Base-by-base conservation (phyloP, 169 alveolate genomes). In the Eimeria sp. region DNA sequence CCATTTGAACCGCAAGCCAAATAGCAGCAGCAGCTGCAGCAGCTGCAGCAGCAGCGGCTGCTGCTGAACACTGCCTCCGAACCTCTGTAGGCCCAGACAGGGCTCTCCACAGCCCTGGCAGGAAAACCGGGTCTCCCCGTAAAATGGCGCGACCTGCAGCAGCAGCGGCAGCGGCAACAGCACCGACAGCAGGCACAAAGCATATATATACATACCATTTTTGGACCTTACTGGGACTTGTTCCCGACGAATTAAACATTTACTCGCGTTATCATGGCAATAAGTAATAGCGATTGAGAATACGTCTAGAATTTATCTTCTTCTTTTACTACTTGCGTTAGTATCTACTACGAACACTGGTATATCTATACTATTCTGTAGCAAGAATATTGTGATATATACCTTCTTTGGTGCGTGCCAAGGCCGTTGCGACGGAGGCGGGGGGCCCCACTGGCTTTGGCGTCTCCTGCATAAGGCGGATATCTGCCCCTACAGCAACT, bases 131-230 rank as follows among this genome's bases (percentile, higher is more conserved):
- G 47, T 72, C 49, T 40, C 49, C 82, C 0, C 82, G 82, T 40
- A 72, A 40, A 27, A 72, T 40, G 49, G 49, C 14, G 45, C 82
- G 82, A 22, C 82, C 82, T 72, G 82, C 82, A 72, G 82, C 49
- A 27, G 54, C 45, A 40, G n/a, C 82, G 10, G 54, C 82, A 72
- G 54, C 54, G 13, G 47, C 82, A 72, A 4, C 47, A n/a, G 70
- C n/a, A 61, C 9, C 70, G 20, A 0, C 70, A 3, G 70, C n/a
- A 61, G 70, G 27, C 13, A 25, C 70, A 54, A 16, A 61, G 70
- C n/a, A 61, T 18, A 16, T 1, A 61, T 61, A 34, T 34, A 34
- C 40, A 34, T 34, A 34, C 40, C 0, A 34, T 1, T 34, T 34
- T 34, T 34, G 40, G 40, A 34, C 40, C 40, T 2, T 34, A 1